phyloP scores from a whole-genome alignment of 768 basidiomycete genomes.

The Tephrocybe sp. region DNA sequence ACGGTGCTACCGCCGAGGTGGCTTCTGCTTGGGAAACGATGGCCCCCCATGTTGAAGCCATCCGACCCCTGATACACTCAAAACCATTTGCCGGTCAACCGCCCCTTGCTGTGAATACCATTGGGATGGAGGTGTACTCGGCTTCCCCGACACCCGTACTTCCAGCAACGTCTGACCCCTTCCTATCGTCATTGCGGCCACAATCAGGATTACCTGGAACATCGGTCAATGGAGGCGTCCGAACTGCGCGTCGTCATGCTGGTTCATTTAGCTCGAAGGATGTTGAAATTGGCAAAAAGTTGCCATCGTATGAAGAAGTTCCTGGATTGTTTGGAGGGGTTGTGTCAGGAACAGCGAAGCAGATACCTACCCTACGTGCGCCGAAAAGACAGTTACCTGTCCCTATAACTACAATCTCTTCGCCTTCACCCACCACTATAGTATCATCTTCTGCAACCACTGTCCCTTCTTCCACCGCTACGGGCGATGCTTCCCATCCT shows the following conservation, averaged over 20 bases:
- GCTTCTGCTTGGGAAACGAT: conserved; percentile 82
- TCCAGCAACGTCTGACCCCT: conserved; percentile 19
- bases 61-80: conserved; percentile 60
- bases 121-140: background rate
- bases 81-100: conserved; percentile 26
- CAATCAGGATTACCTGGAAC: conserved; percentile 12
- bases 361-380: conserved; percentile 44
- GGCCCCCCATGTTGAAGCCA: conserved; percentile 65
- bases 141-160: conserved; percentile 1
- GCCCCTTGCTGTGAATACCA: conserved; percentile 8
- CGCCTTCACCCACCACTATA: conserved; percentile 35
- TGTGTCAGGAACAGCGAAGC: conserved; percentile 31
- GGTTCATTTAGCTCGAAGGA: conserved; percentile 96
- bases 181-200: conserved; percentile 11
- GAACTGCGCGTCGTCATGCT: conserved; percentile 76
- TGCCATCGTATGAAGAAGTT: conserved; percentile 64
- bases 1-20: conserved; percentile 88
- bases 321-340: conserved; percentile 37
- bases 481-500: conserved; percentile 18
- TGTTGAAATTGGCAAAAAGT: conserved; percentile 80
- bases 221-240: conserved; percentile 36
- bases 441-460: conserved; percentile 26
- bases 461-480: conserved; percentile 6
- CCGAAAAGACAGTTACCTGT: conserved; percentile 49
- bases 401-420: conserved; percentile 30